These are phyloP conservation scores for Cnidoscolus chayamansa DNA, from an alignment of 441 rosid genomes.

Conservation along the genomic window DNA sequence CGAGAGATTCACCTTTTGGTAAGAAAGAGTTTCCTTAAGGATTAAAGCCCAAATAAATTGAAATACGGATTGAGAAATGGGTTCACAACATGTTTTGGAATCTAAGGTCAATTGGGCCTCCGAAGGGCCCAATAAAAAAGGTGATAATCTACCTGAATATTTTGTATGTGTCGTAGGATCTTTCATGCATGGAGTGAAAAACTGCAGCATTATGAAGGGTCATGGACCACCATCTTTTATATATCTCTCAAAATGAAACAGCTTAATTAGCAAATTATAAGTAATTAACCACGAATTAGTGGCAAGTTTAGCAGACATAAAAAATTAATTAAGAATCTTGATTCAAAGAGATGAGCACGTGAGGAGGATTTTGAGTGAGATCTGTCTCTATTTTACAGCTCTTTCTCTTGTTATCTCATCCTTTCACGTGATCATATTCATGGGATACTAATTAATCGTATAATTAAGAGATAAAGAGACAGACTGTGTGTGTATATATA, in stretches of 20 bases:
- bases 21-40: too few species aligned
- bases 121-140: too few species aligned
- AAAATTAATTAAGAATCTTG: constrained; percentile 20
- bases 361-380: constrained; percentile 1
- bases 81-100: too few species aligned
- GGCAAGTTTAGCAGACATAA: not conserved
- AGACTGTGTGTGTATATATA: too few species aligned
- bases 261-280: not conserved
- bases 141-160: too few species aligned
- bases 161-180: too few species aligned
- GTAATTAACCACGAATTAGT: not conserved
- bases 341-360: constrained; percentile 14
- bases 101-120: too few species aligned
- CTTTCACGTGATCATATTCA: not conserved
- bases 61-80: too few species aligned
- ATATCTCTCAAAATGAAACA: not conserved
- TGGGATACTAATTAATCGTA: not conserved
- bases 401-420: not conserved
- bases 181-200: too few species aligned
- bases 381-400: constrained; percentile 11
- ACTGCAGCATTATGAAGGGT: not conserved
- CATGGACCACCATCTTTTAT: not conserved
- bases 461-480: not conserved
- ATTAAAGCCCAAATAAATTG: too few species aligned
- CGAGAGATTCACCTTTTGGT: too few species aligned